phyloP scores from a whole-genome alignment of 176 grass and related monocot species.

The Saccharum spontaneum region DNA sequence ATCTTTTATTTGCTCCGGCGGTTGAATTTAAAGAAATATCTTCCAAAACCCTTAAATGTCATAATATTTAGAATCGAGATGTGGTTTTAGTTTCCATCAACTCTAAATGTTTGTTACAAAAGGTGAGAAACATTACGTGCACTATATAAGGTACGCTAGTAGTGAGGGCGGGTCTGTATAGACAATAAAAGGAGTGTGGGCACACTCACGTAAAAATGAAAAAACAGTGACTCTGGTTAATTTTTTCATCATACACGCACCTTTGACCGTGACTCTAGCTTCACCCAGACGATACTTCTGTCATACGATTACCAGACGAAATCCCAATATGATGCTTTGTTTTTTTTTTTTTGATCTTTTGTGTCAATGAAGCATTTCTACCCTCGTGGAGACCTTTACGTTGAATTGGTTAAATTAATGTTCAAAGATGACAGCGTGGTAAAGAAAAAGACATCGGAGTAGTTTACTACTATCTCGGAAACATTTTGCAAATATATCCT shows the following conservation, averaged over 20 bases:
- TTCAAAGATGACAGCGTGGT: not conserved
- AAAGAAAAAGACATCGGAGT: not conserved
- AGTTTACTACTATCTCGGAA: not conserved
- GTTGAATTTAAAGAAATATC: not conserved
- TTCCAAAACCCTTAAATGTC: not conserved
- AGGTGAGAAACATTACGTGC: not conserved
- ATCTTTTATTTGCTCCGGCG: not conserved
- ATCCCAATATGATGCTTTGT: not conserved
- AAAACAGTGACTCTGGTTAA: too few relatives aligned
- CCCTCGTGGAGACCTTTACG: not conserved
- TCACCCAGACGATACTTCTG: not conserved
- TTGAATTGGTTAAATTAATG: not conserved
- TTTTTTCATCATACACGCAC: too few relatives aligned
- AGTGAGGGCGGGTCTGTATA: not conserved
- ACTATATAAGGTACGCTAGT: not conserved
- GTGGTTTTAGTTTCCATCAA: not conserved
- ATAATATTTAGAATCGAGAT: not conserved
- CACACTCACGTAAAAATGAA: too few relatives aligned
- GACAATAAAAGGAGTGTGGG: too few relatives aligned
- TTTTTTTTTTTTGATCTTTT: constrained; percentile 16
- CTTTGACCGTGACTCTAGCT: not conserved
- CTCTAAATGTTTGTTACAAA: not conserved
- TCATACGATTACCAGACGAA: constrained; percentile 3
- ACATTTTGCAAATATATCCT: too few relatives aligned
- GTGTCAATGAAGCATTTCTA: not conserved